Percentiles rank a stretch among this genome's conserved stretches.
phyloP scores from a whole-genome alignment of 140 eudicot species.

The Cichorium intybus region DNA sequence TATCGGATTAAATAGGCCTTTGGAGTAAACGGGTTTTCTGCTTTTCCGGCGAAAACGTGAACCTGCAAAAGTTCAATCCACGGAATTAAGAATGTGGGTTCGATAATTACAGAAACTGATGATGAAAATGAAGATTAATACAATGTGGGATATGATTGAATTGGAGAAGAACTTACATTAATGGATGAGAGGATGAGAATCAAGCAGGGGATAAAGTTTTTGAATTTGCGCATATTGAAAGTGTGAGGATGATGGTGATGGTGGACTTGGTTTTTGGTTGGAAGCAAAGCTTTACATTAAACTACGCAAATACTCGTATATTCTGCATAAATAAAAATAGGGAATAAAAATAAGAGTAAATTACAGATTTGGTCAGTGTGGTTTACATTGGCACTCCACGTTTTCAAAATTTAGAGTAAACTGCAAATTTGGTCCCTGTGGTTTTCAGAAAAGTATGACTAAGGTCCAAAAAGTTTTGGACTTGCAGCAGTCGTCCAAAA shows the following conservation, averaged over 20 bases:
- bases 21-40: slow-evolving; percentile 74
- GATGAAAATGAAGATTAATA: neutral
- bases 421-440: no score
- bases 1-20: slow-evolving; percentile 60
- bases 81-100: neutral
- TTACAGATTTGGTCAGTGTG: no score
- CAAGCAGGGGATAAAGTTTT: slow-evolving; percentile 28
- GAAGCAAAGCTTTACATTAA: no score
- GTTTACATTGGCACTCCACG: no score
- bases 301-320: no score
- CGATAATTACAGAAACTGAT: neutral
- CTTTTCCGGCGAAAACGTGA: slow-evolving; percentile 22
- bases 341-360: no score
- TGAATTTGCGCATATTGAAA: slow-evolving; percentile 35
- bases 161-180: slow-evolving; percentile 35
- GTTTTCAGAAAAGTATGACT: no score
- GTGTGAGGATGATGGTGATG: slow-evolving; percentile 34
- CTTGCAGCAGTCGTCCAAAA: no score
- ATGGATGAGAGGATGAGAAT: slow-evolving; percentile 28
- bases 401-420: no score
- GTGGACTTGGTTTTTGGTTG: slow-evolving; percentile 33
- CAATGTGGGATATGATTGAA: slow-evolving; percentile 17
- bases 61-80: slow-evolving; percentile 34
- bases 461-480: no score
- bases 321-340: no score